phyloP scores from a whole-genome alignment of 306 rosid genomes.

The Quercus cerris region DNA sequence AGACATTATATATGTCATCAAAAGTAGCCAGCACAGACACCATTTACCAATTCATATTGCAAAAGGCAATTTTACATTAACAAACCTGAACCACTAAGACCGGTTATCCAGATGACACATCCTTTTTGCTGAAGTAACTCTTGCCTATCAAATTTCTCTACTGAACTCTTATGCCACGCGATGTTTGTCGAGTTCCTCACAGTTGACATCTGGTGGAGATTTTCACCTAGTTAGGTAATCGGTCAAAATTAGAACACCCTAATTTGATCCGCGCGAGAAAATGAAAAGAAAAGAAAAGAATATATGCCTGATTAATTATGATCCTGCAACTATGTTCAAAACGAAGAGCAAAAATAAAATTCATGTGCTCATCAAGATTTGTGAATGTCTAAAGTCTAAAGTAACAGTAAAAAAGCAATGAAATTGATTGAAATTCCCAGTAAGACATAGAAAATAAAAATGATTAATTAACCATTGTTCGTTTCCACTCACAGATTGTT shows the following conservation, averaged over 20 bases:
- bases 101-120: conserved; percentile 96
- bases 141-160: conserved; percentile 78
- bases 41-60: background rate
- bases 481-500: too few species aligned
- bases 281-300: conserved; percentile 1
- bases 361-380: too few species aligned
- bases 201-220: conserved; percentile 43
- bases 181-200: conserved; percentile 73
- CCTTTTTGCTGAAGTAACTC: conserved; percentile 83
- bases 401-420: too few species aligned
- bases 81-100: conserved; percentile 99
- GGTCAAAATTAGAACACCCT: conserved; percentile 33
- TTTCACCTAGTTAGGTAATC: conserved; percentile 50
- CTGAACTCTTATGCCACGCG: conserved; percentile 76
- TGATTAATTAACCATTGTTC: too few species aligned
- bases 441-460: too few species aligned
- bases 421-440: too few species aligned
- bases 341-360: background rate
- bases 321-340: background rate
- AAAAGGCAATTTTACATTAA: conserved; percentile 13
- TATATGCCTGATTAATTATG: background rate
- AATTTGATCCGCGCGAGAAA: conserved; percentile 3
- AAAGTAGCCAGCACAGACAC: background rate
- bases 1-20: background rate
- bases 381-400: too few species aligned